phyloP scores from a whole-genome alignment of 495 filamentous ascomycete genomes.

The Opeltia flavorubescens region DNA sequence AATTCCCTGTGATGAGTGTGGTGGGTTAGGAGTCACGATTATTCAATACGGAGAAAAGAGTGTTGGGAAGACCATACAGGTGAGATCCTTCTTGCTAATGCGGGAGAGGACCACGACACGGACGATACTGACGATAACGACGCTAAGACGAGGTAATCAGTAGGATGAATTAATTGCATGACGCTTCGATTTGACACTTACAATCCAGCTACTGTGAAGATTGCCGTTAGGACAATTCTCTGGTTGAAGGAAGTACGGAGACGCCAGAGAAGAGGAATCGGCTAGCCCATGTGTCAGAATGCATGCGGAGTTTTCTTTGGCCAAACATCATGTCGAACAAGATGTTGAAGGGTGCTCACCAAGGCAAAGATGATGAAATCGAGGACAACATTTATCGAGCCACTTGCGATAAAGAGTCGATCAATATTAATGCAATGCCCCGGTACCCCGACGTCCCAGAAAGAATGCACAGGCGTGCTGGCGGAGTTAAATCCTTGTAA shows the following conservation, averaged over 20 bases:
- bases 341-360: neutral
- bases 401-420: constrained; percentile 5
- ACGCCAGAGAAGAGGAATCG: constrained; percentile 12
- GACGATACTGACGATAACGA: constrained; percentile 10
- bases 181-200: constrained; percentile 1
- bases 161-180: neutral
- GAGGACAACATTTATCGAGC: constrained; percentile 8
- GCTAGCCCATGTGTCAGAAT: constrained; percentile 2
- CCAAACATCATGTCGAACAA: too few species aligned
- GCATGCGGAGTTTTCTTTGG: neutral
- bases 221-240: constrained; percentile 8
- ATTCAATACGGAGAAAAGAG: neutral
- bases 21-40: neutral
- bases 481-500: neutral
- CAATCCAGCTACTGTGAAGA: constrained; percentile 13
- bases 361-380: constrained; percentile 10
- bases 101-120: constrained; percentile 12
- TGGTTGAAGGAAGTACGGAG: constrained; percentile 8
- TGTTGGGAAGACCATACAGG: too few species aligned
- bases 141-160: constrained; percentile 7
- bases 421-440: constrained; percentile 8
- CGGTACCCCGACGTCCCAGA: neutral
- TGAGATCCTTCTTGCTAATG: constrained; percentile 5
- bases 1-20: constrained; percentile 30
- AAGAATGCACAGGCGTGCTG: neutral